These are phyloP conservation scores for Groenewaldozyma salmanticensis DNA, from an alignment of 805 yeast genomes.

Conservation along the genomic window DNA sequence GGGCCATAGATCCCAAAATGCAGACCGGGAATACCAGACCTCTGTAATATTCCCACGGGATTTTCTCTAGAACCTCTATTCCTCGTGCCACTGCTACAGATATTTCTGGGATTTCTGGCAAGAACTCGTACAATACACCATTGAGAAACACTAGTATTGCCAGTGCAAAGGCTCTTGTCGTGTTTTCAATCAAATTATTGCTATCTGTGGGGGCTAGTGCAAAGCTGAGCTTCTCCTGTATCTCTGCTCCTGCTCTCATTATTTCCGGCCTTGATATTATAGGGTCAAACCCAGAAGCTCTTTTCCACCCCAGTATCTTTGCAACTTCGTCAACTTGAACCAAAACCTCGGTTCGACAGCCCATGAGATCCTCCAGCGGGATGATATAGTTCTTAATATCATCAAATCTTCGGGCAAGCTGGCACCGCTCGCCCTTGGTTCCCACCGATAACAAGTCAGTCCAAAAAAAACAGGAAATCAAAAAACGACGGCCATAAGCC, in stretches of 20 bases:
- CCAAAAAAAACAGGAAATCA: constrained; percentile 6
- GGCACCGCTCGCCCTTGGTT: constrained; percentile 3
- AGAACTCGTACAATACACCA: constrained; percentile 8
- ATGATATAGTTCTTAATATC: neutral
- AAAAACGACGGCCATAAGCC: constrained; percentile 3
- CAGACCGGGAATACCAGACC: constrained; percentile 8
- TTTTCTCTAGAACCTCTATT: constrained; percentile 1
- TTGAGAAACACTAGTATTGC: constrained; percentile 6
- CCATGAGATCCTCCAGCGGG: constrained; percentile 7
- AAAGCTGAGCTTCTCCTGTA: too few species aligned
- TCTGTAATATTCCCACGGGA: constrained; percentile 5
- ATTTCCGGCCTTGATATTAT: constrained; percentile 1
- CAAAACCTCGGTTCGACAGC: constrained; percentile 5
- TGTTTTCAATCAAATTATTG: constrained; percentile 2
- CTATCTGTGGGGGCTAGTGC: neutral
- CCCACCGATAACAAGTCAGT: constrained; percentile 7
- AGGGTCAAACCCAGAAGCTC: neutral
- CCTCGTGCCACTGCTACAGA: constrained; percentile 6
- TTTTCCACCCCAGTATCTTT: constrained; percentile 2
- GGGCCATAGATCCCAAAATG: constrained; percentile 7
- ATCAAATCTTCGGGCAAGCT: constrained; percentile 1
- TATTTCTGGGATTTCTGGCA: constrained; percentile 6
- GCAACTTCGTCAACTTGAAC: constrained; percentile 7
- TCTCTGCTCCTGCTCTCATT: neutral
- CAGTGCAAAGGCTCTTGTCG: constrained; percentile 8